Percentiles rank a stretch among this genome's conserved stretches.
Evolutionary conservation across 768 basidiomycete species (phyloP).

Genomic region (Tephrocybe rancida): DNA sequence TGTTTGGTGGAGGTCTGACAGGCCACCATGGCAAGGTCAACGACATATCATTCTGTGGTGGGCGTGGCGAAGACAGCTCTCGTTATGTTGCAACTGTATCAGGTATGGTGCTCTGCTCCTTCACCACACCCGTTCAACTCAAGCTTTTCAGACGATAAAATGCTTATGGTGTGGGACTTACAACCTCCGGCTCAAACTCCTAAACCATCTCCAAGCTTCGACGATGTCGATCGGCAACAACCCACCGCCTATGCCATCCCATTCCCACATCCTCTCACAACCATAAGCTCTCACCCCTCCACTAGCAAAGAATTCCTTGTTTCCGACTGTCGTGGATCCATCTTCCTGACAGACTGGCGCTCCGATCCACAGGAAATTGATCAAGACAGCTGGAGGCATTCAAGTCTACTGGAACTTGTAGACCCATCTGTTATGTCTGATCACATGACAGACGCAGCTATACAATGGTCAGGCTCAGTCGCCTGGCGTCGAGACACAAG

Average conservation of each 20-base stretch:
- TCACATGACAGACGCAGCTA: constrained; percentile 45
- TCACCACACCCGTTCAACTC: constrained; percentile 8
- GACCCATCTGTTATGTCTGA: constrained; percentile 68
- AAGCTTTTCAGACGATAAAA: constrained; percentile 64
- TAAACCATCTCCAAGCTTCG: constrained; percentile 28
- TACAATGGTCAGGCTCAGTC: constrained; percentile 57
- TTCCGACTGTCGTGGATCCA: constrained; percentile 70
- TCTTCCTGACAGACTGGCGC: constrained; percentile 85
- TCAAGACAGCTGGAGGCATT: constrained; percentile 59
- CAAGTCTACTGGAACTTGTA: constrained; percentile 68
- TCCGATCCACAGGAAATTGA: constrained; percentile 62
- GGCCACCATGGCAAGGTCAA: constrained; percentile 82
- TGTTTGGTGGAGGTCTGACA: constrained; percentile 79
- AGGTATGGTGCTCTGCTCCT: constrained; percentile 39
- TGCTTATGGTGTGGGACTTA: constrained; percentile 89
- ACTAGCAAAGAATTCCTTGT: constrained; percentile 82
- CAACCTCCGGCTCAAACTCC: constrained; percentile 52
- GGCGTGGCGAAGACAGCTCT: constrained; percentile 63
- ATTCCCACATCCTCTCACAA: constrained; percentile 71
- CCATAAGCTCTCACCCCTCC: constrained; percentile 69
- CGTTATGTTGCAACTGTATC: constrained; percentile 84
- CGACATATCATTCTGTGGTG: constrained; percentile 81
- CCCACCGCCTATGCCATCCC: constrained; percentile 78
- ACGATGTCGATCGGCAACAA: constrained; percentile 49
- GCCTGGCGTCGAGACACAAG: constrained; percentile 72